Conservation (phyloP, 352 stramenopile species). For the Pythium dissimile region DNA sequence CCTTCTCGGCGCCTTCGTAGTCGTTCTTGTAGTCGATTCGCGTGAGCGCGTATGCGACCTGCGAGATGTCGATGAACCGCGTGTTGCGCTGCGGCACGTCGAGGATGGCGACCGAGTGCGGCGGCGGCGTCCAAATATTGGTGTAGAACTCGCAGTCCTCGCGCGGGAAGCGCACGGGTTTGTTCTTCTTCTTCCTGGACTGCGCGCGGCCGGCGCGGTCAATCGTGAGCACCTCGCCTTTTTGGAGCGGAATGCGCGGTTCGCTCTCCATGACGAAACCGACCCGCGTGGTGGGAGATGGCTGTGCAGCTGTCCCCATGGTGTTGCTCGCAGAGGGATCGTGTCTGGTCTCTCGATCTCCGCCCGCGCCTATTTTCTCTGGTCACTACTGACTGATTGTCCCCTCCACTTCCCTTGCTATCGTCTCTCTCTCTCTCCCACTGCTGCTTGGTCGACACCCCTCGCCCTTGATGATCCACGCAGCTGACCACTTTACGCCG, state of each 20-base stretch:
- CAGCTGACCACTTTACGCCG: neutral
- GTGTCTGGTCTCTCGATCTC: too few species aligned
- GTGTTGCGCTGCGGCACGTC: slow-evolving; percentile 19
- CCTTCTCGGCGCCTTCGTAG: slow-evolving; percentile 32
- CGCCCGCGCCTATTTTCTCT: neutral
- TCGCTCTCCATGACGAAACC: slow-evolving; percentile 9
- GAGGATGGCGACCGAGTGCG: slow-evolving; percentile 8
- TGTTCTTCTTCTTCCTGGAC: slow-evolving; percentile 34
- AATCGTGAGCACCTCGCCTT: slow-evolving; percentile 42
- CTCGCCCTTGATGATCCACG: neutral
- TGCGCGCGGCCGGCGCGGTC: slow-evolving; percentile 21
- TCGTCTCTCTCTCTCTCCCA: neutral
- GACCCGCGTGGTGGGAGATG: neutral
- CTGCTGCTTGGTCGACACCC: neutral
- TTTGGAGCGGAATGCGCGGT: slow-evolving; percentile 55
- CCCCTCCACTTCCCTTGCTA: too few species aligned
- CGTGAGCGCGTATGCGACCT: slow-evolving; percentile 70
- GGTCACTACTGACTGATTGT: too few species aligned
- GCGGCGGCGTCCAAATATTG: slow-evolving; percentile 61
- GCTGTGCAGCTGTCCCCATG: slow-evolving; percentile 13
- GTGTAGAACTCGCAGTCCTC: slow-evolving; percentile 80
- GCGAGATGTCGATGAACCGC: slow-evolving; percentile 66
- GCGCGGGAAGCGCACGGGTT: slow-evolving; percentile 28
- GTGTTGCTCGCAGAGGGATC: neutral
- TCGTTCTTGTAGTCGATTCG: slow-evolving; percentile 66